These are phyloP conservation scores for Arabidopsis arenosa DNA, from an alignment of 345 rosid species.

Conservation along the genomic window DNA sequence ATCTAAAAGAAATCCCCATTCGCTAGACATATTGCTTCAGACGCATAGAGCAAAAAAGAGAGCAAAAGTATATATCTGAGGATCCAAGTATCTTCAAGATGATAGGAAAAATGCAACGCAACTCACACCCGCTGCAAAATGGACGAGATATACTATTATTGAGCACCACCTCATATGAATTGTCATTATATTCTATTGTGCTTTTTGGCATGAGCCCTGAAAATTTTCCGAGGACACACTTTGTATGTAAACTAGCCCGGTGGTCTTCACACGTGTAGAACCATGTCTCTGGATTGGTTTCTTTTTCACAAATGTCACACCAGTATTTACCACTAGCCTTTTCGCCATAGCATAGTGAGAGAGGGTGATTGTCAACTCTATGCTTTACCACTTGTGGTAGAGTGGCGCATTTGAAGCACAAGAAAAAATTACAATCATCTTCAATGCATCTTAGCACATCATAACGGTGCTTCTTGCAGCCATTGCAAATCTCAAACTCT, in stretches of 20 bases:
- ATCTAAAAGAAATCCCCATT: no score
- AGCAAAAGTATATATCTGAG: background rate
- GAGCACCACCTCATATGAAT: background rate
- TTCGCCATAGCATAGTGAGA: background rate
- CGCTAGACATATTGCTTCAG: no score
- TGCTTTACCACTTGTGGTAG: background rate
- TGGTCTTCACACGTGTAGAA: background rate
- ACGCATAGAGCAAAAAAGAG: background rate
- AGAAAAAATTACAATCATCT: background rate
- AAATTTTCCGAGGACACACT: background rate
- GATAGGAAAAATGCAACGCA: background rate
- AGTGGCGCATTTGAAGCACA: background rate
- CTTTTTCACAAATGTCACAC: background rate
- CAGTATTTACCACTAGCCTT: background rate
- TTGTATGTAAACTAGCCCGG: background rate
- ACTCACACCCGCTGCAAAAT: background rate
- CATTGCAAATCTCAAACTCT: background rate
- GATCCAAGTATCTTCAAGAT: background rate
- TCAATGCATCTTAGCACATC: background rate
- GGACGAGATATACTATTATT: background rate
- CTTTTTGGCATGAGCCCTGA: background rate
- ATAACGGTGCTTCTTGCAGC: background rate
- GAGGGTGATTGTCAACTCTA: background rate
- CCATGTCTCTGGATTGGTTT: background rate
- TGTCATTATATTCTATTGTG: background rate